These are phyloP conservation scores for Sporothrix luriei DNA, from an alignment of 2,329 filamentous ascomycete genomes.

Conservation along the genomic window DNA sequence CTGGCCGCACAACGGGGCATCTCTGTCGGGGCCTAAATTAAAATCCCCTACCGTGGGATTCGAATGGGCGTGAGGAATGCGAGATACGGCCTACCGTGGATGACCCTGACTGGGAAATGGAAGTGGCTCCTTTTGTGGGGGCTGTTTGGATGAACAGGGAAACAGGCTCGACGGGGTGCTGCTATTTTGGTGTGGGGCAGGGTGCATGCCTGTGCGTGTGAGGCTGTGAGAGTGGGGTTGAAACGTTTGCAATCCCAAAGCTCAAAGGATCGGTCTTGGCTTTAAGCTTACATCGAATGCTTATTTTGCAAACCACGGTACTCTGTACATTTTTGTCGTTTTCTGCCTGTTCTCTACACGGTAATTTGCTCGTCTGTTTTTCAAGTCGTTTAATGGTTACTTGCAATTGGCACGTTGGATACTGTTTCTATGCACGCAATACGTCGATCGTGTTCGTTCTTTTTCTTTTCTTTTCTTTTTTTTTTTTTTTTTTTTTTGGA, in stretches of 20 bases:
- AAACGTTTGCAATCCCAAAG: no score
- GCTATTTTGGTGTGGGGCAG: not conserved
- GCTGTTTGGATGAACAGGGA: no score
- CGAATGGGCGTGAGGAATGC: not conserved
- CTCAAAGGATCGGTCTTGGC: no score
- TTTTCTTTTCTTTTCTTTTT: no score
- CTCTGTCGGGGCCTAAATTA: slow-evolving; percentile 6
- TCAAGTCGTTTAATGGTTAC: not conserved
- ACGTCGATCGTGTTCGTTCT: not conserved
- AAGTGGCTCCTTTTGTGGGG: no score
- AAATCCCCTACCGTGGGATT: no score
- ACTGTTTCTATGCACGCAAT: not conserved
- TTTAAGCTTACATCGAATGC: no score
- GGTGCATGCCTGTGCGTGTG: not conserved
- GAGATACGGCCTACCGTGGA: not conserved
- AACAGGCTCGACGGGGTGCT: no score
- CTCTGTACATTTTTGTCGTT: not conserved
- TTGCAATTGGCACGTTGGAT: not conserved
- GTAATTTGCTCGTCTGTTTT: not conserved
- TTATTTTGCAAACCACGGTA: no score
- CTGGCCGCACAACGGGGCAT: slow-evolving; percentile 4
- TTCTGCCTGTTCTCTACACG: no score
- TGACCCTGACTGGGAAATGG: no score
- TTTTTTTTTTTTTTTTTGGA: no score
- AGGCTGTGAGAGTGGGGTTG: not conserved